phyloP scores from a whole-genome alignment of 495 filamentous ascomycete genomes.

The Bathelium albidoporum region DNA sequence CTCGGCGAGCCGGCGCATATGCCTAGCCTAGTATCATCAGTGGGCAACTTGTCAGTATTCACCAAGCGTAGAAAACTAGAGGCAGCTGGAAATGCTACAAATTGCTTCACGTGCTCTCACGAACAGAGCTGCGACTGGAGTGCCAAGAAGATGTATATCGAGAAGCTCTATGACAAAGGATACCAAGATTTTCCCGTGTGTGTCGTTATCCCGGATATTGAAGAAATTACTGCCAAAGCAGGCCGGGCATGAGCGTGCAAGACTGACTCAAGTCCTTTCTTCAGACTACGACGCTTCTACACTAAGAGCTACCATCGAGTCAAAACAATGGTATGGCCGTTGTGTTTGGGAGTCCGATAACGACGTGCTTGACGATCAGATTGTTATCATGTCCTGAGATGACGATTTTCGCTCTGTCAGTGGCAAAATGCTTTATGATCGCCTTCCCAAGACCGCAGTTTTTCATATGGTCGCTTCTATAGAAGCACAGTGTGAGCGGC shows the following conservation, averaged over 20 bases:
- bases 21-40: constrained; percentile 62
- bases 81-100: constrained; percentile 65
- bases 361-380: constrained; percentile 82
- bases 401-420: constrained; percentile 25
- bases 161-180: constrained; percentile 46
- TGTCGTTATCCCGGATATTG: constrained; percentile 84
- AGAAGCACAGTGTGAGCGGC: constrained; percentile 71
- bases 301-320: constrained; percentile 41
- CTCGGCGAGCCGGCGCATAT: constrained; percentile 48
- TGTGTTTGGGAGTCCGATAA: constrained; percentile 95
- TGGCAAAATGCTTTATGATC: constrained; percentile 33
- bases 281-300: constrained; percentile 56
- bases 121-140: constrained; percentile 71
- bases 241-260: neutral
- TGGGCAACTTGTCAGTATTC: constrained; percentile 67
- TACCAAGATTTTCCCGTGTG: constrained; percentile 64
- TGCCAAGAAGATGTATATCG: constrained; percentile 69
- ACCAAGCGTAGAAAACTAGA: constrained; percentile 59
- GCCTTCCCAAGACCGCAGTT: constrained; percentile 62
- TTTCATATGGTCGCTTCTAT: constrained; percentile 94
- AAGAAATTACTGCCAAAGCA: constrained; percentile 38
- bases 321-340: constrained; percentile 74
- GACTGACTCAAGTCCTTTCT: neutral
- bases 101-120: constrained; percentile 70
- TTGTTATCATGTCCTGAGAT: constrained; percentile 77